phyloP scores from a whole-genome alignment of 2,329 filamentous ascomycete species.

The Akanthomyces muscarius region DNA sequence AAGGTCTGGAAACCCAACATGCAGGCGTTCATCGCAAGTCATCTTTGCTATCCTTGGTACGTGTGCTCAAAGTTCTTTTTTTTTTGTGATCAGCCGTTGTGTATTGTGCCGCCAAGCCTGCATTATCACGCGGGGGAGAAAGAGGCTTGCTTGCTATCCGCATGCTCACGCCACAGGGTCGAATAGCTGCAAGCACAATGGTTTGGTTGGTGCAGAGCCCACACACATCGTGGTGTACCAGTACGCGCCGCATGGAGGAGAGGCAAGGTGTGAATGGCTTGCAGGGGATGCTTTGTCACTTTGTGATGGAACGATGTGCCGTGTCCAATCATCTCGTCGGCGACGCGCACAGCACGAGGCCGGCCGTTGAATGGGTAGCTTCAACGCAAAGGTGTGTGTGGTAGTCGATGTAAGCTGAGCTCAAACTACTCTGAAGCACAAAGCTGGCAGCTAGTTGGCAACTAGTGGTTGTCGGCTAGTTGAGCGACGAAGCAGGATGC shows the following conservation, averaged over 20 bases:
- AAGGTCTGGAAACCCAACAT: neutral
- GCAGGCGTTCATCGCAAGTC: neutral
- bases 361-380: neutral
- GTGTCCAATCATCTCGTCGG: slow-evolving; percentile 1
- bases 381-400: neutral
- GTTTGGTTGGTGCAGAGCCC: neutral
- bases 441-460: neutral
- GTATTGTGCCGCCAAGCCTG: neutral
- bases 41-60: neutral
- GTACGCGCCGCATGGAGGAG: neutral
- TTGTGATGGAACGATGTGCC: neutral
- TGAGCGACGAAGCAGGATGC: neutral
- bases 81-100: neutral
- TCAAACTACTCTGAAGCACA: neutral
- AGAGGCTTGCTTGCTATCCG: neutral
- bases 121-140: slow-evolving; percentile 3
- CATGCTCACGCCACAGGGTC: neutral
- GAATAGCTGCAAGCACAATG: neutral
- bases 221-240: neutral
- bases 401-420: neutral
- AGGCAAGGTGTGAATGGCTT: slow-evolving; percentile 4
- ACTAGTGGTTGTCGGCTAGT: neutral
- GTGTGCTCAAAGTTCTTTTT: neutral
- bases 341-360: neutral
- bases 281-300: neutral